Evolutionary conservation across 2,329 filamentous ascomycete species (phyloP).

Genomic region (Phoma herbarum): DNA sequence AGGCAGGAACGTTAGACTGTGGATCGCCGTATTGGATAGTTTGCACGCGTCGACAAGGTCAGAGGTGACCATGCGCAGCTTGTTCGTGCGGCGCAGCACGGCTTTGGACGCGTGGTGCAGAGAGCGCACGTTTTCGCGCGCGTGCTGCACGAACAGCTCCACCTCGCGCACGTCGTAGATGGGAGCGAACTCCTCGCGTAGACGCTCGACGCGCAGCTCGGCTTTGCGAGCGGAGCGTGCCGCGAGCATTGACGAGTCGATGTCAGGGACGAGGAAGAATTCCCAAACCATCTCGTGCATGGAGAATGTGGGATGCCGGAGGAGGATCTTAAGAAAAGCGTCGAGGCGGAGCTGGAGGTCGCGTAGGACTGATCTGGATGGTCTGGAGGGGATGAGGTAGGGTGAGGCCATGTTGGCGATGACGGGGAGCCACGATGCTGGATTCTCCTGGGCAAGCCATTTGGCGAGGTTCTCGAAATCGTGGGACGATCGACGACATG

Average conservation of each 20-base stretch:
- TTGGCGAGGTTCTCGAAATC: conserved; percentile 92
- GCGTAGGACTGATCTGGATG: conserved; percentile 83
- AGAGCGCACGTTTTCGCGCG: conserved; percentile 85
- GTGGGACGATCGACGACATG: conserved; percentile 82
- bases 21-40: conserved; percentile 61
- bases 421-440: conserved; percentile 91
- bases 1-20: conserved; percentile 73
- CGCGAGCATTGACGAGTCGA: conserved; percentile 88
- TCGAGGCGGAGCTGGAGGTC: conserved; percentile 89
- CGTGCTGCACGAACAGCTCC: conserved; percentile 90
- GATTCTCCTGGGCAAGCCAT: conserved; percentile 86
- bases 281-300: conserved; percentile 99
- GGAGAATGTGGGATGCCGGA: conserved; percentile 89
- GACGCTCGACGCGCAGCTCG: conserved; percentile 80
- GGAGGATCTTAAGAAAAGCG: conserved; percentile 84
- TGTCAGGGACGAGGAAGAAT: conserved; percentile 95
- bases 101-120: conserved; percentile 85
- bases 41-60: conserved; percentile 74
- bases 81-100: conserved; percentile 80
- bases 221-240: conserved; percentile 88
- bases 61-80: conserved; percentile 68
- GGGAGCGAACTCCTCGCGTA: conserved; percentile 88
- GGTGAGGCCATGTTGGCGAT: conserved; percentile 82
- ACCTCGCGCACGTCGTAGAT: conserved; percentile 83
- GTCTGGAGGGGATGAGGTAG: conserved; percentile 91